phyloP scores from a whole-genome alignment of 202 grass and related monocot species.

The Zizania palustris region DNA sequence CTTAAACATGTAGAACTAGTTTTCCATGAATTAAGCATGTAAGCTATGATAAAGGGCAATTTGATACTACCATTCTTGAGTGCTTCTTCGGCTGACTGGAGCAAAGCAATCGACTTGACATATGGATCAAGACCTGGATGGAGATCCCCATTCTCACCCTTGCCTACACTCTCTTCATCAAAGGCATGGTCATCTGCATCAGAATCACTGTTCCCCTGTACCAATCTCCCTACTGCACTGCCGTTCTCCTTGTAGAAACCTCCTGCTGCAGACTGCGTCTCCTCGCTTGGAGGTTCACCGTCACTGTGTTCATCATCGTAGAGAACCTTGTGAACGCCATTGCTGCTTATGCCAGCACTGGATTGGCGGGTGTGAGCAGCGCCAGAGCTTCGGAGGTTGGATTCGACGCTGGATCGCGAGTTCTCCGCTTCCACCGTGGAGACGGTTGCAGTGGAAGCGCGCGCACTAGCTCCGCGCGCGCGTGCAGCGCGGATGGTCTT shows the following conservation, averaged over 20 bases:
- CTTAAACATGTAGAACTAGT: background rate
- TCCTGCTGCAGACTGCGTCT: slow-evolving; percentile 30
- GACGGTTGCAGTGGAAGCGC: slow-evolving; percentile 15
- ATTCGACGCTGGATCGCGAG: slow-evolving; percentile 63
- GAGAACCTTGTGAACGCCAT: slow-evolving; percentile 51
- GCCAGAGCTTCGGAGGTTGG: slow-evolving; percentile 43
- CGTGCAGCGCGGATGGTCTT: slow-evolving; percentile 53
- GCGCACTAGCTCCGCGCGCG: slow-evolving; percentile 37
- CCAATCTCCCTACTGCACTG: slow-evolving; percentile 42
- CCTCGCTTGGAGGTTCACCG: slow-evolving; percentile 46
- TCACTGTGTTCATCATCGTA: slow-evolving; percentile 65
- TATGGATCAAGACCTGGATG: slow-evolving; percentile 53
- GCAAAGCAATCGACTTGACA: slow-evolving; percentile 45
- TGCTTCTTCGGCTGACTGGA: slow-evolving; percentile 64
- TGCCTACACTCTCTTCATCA: slow-evolving; percentile 40
- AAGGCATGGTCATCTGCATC: slow-evolving; percentile 35
- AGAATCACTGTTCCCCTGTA: slow-evolving; percentile 41
- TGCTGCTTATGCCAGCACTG: slow-evolving; percentile 35
- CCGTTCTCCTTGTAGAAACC: slow-evolving; percentile 60
- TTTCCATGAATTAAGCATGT: slow-evolving; percentile 13
- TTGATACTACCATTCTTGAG: slow-evolving; percentile 66
- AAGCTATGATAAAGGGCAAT: slow-evolving; percentile 29
- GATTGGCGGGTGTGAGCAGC: slow-evolving; percentile 32
- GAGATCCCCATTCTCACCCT: slow-evolving; percentile 50
- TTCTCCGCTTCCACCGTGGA: slow-evolving; percentile 60